Conservation (phyloP, 768 basidiomycete genomes). For the Mycena crocata region DNA sequence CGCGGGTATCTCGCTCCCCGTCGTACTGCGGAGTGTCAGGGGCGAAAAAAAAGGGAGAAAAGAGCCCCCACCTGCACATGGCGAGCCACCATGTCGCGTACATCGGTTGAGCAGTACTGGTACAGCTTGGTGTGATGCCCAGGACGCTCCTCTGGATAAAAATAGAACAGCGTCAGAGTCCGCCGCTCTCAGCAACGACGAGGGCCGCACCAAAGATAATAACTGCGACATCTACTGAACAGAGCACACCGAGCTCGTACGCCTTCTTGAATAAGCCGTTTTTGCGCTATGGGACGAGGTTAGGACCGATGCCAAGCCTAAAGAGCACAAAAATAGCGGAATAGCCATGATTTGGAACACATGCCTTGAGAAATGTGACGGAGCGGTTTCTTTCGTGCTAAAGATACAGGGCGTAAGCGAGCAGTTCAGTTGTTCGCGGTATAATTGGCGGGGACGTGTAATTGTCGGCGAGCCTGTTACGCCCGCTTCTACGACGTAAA, state of each 20-base stretch:
- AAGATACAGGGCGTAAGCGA: slow-evolving; percentile 51
- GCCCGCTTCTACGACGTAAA: slow-evolving; percentile 34
- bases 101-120: slow-evolving; percentile 82
- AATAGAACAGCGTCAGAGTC: slow-evolving; percentile 51
- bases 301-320: slow-evolving; percentile 58
- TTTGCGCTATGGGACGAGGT: slow-evolving; percentile 70
- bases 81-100: slow-evolving; percentile 75
- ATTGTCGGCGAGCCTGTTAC: slow-evolving; percentile 18
- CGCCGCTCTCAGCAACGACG: slow-evolving; percentile 10
- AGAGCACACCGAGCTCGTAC: slow-evolving; percentile 90
- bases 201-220: slow-evolving; percentile 73
- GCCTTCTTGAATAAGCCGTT: slow-evolving; percentile 93
- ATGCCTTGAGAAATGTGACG: slow-evolving; percentile 88
- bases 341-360: slow-evolving; percentile 31
- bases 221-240: slow-evolving; percentile 89
- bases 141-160: slow-evolving; percentile 76
- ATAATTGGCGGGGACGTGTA: slow-evolving; percentile 40
- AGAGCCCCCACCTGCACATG: slow-evolving; percentile 59
- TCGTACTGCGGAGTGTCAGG: slow-evolving; percentile 52
- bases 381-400: slow-evolving; percentile 94
- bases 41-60: slow-evolving; percentile 15
- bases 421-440: slow-evolving; percentile 40
- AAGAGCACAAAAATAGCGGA: slow-evolving; percentile 74
- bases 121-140: slow-evolving; percentile 86
- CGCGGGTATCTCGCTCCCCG: slow-evolving; percentile 61